These are phyloP conservation scores for Penicillium sp. DNA, from an alignment of 2,329 filamentous ascomycete genomes.

Conservation along the genomic window DNA sequence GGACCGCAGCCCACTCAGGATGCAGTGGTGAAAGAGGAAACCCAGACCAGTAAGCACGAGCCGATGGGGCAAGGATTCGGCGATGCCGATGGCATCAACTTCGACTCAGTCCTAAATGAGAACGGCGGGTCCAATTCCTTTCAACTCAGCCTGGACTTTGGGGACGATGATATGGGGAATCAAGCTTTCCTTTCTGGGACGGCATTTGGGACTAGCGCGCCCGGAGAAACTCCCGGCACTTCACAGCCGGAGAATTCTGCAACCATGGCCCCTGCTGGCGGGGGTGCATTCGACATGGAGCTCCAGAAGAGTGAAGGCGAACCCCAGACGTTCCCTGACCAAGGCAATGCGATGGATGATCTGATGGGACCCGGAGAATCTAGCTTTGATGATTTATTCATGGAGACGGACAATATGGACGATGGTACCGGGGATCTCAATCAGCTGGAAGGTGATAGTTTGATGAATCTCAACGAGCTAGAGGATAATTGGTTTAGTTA, in stretches of 20 bases:
- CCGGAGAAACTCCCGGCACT: slow-evolving; percentile 11
- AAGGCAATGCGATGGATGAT: slow-evolving; percentile 31
- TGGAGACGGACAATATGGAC: slow-evolving; percentile 41
- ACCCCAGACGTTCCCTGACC: slow-evolving; percentile 17
- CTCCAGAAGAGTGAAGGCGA: slow-evolving; percentile 29
- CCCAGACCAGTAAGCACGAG: slow-evolving; percentile 15
- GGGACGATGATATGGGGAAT: slow-evolving; percentile 39
- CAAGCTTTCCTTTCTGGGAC: slow-evolving; percentile 40
- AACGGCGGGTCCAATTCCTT: slow-evolving; percentile 36
- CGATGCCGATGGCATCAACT: slow-evolving; percentile 39
- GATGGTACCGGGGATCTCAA: slow-evolving; percentile 32
- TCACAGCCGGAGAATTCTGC: slow-evolving; percentile 22
- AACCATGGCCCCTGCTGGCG: slow-evolving; percentile 31
- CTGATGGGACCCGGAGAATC: slow-evolving; percentile 43
- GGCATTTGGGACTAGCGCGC: slow-evolving; percentile 26
- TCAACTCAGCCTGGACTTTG: slow-evolving; percentile 42
- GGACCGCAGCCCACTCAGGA: slow-evolving; percentile 13
- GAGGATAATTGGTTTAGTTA: slow-evolving; percentile 44
- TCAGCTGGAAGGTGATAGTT: slow-evolving; percentile 36
- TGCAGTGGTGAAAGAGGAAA: slow-evolving; percentile 25
- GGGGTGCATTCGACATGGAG: slow-evolving; percentile 41
- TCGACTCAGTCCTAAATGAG: slow-evolving; percentile 43
- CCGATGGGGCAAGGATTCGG: slow-evolving; percentile 26
- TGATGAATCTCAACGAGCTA: slow-evolving; percentile 41
- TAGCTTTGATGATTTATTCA: slow-evolving; percentile 48